Percentiles rank a stretch among this genome's conserved stretches.
Conservation (phyloP, 805 yeast species). For the Scheffersomyces lignosus region DNA sequence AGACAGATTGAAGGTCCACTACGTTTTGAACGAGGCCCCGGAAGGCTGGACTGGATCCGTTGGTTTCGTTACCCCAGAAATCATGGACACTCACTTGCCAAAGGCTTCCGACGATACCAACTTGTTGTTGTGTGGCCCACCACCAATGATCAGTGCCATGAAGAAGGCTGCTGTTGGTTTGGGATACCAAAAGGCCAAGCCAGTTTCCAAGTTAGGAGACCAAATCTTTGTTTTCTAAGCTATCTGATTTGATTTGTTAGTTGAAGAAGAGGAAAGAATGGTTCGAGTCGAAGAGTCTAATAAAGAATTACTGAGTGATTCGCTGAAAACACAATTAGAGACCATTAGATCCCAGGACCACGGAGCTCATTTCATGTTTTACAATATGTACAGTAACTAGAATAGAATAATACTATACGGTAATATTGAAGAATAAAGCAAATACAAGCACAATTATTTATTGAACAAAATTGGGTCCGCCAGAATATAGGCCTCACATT, state of each 20-base stretch:
- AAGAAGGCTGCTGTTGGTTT: constrained; percentile 74
- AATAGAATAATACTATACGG: too few relatives aligned
- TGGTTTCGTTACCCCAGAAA: constrained; percentile 80
- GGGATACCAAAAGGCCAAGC: constrained; percentile 83
- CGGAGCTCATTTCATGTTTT: too few relatives aligned
- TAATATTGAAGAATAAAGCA: too few relatives aligned
- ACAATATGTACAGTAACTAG: too few relatives aligned
- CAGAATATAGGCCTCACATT: too few relatives aligned
- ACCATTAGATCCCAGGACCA: too few relatives aligned
- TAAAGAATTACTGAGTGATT: constrained; percentile 1
- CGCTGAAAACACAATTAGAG: too few relatives aligned
- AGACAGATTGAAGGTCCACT: constrained; percentile 60
- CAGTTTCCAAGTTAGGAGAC: constrained; percentile 86
- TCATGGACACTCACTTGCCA: constrained; percentile 65
- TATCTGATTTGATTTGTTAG: not conserved
- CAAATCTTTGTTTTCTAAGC: constrained; percentile 80
- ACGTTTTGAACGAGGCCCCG: constrained; percentile 74
- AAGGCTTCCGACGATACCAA: constrained; percentile 58
- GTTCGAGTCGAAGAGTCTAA: constrained; percentile 1
- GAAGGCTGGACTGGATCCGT: constrained; percentile 72
- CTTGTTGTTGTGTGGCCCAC: constrained; percentile 90
- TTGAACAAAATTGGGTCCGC: too few relatives aligned
- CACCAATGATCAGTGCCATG: constrained; percentile 83
- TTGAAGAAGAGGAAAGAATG: not conserved
- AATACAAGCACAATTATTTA: too few relatives aligned